Conservation (phyloP, 306 rosid species). For the Prunus fruticosa region DNA sequence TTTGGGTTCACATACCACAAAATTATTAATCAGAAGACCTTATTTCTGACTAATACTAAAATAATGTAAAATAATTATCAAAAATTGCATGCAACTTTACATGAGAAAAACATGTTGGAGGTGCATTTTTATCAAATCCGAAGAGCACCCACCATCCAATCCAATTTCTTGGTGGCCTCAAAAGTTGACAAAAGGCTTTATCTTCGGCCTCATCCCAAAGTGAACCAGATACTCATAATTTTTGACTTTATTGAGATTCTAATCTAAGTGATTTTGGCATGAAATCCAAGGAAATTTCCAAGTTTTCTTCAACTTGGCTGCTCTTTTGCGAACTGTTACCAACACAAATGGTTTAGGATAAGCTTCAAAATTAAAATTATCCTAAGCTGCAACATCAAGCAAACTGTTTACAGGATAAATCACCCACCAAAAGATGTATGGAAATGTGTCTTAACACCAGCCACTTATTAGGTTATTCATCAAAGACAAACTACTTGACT, state of each 20-base stretch:
- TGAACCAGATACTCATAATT: not conserved
- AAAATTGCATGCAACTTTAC: not conserved
- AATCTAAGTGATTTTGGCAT: not conserved
- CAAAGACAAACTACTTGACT: not conserved
- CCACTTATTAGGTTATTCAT: slow-evolving; percentile 11
- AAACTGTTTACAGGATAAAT: not conserved
- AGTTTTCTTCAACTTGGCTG: not conserved
- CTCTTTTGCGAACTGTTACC: not conserved
- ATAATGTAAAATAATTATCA: not conserved
- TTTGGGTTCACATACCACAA: no score
- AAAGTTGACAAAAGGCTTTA: not conserved
- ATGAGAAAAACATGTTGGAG: slow-evolving; percentile 2
- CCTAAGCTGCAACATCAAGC: not conserved
- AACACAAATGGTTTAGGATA: slow-evolving; percentile 7
- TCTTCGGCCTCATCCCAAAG: not conserved
- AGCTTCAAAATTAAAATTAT: not conserved
- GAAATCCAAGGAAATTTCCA: not conserved
- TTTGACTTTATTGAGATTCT: not conserved
- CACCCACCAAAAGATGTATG: not conserved
- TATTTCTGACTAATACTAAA: not conserved
- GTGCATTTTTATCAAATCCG: not conserved
- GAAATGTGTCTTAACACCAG: slow-evolving; percentile 5
- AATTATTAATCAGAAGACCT: no score
- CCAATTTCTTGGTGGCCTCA: slow-evolving; percentile 4
- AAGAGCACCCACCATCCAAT: not conserved